Evolutionary conservation across 2,329 filamentous ascomycete genomes (phyloP).

Genomic region (Bipolaris zeicola): DNA sequence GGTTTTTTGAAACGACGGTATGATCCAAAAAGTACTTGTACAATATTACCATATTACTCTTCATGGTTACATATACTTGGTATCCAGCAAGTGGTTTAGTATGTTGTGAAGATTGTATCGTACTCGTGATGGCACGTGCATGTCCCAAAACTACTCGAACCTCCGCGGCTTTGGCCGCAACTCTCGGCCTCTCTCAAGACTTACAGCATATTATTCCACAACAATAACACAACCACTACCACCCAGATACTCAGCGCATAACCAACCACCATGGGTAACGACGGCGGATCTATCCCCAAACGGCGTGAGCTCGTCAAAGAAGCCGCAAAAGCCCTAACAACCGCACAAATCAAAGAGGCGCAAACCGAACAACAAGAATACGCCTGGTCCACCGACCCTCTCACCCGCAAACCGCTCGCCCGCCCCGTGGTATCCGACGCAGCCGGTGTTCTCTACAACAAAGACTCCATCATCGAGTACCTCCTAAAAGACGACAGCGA

Average conservation of each 20-base stretch:
- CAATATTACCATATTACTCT: conserved; percentile 6
- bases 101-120: neutral
- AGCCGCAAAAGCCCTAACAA: conserved; percentile 79
- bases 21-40: conserved; percentile 8
- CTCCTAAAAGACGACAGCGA: conserved; percentile 62
- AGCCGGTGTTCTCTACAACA: conserved; percentile 87
- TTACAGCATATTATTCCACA: neutral
- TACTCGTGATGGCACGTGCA: conserved; percentile 13
- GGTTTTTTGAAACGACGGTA: neutral
- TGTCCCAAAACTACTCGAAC: conserved; percentile 24
- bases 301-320: conserved; percentile 95
- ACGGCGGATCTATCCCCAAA: conserved; percentile 93
- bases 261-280: conserved; percentile 78
- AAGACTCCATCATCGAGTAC: conserved; percentile 81
- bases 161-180: conserved; percentile 30
- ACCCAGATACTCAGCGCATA: conserved; percentile 2
- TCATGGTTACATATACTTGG: neutral
- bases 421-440: conserved; percentile 83
- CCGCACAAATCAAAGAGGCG: conserved; percentile 86
- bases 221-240: neutral
- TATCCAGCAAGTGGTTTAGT: neutral
- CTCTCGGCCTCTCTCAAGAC: conserved; percentile 4
- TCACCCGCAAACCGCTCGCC: conserved; percentile 78
- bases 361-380: conserved; percentile 84
- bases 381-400: conserved; percentile 83